Evolutionary conservation across 139 green algal genomes (phyloP).

Genomic region (Picochlorum sp.): DNA sequence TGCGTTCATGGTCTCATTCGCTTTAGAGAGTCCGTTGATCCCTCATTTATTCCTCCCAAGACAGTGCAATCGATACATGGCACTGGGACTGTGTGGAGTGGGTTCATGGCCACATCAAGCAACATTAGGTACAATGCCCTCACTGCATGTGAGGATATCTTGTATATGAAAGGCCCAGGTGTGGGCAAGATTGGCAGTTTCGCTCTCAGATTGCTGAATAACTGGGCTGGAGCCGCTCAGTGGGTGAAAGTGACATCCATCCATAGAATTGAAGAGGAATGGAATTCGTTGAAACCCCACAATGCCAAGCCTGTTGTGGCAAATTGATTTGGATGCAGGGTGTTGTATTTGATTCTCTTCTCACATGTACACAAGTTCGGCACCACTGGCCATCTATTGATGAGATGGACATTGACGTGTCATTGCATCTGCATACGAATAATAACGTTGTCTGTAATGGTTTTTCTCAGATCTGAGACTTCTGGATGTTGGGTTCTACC

Average conservation of each 20-base stretch:
- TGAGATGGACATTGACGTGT: too few species aligned
- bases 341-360: not conserved
- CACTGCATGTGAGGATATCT: constrained; percentile 11
- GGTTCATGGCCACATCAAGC: constrained; percentile 18
- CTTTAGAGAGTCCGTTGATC: constrained; percentile 8
- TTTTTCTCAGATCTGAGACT: too few species aligned
- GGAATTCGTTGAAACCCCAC: not conserved
- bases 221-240: constrained; percentile 16
- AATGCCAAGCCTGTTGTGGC: not conserved
- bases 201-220: constrained; percentile 21
- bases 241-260: constrained; percentile 8
- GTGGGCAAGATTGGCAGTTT: constrained; percentile 1
- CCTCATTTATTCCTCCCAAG: constrained; percentile 11
- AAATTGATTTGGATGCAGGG: not conserved
- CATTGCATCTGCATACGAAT: too few species aligned
- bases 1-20: constrained; percentile 11
- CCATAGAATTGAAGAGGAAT: constrained; percentile 11
- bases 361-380: too few species aligned
- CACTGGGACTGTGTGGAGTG: constrained; percentile 15
- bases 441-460: too few species aligned
- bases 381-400: too few species aligned
- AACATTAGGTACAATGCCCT: constrained; percentile 28
- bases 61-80: constrained; percentile 15
- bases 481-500: too few species aligned
- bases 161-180: not conserved